Base-by-base conservation (phyloP, 805 yeast species). In the Monosporozyma servazzii region DNA sequence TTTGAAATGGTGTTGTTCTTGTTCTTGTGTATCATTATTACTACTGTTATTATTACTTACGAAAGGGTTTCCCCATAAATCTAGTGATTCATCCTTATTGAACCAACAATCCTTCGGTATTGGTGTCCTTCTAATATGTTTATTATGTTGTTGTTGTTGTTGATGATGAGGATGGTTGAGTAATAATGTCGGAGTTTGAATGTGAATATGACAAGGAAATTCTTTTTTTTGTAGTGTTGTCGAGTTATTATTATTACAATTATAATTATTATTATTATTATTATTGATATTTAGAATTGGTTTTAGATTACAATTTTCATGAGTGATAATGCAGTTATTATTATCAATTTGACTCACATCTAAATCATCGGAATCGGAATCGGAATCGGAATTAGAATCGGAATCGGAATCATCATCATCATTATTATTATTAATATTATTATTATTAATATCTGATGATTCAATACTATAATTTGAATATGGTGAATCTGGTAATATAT, bases 61-160 rank as follows among this genome's bases (percentile, higher is more conserved):
- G 15, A 39, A 18, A 39, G 18, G 42, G 8, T 17, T 39, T 39
- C 18, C 42, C 42, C 25, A 39, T 18, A 39, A 20, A 8, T 39
- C 18, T 25, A 27, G 9, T 20, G 29, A 47, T n/a, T 27, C 33
- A 15, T 33, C 31, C 36, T 30, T 31, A 15, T 39, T 39, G 2
- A 13, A 17, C 20, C 29, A 29, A 43, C 53, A 37, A 23, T 30
- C 48, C 21, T 46, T 50, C 47, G 57, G 57, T 6, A 53, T 30
- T 11, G 57, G 57, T 6, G 57, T 54, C 37, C 50, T 52, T 25
- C 58, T 45, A 25, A 55, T 45, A 6, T 39, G 13, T 21, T 46
- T 48, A 48, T 30, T 10, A 13, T 30, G 13, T 30, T 55, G 54
- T n/a, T 49, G 49, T 15, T 48, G 2, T 29, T 51, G 50, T 10